Evolutionary conservation across 441 rosid species (phyloP).

Genomic region (Theobroma grandiflorum): DNA sequence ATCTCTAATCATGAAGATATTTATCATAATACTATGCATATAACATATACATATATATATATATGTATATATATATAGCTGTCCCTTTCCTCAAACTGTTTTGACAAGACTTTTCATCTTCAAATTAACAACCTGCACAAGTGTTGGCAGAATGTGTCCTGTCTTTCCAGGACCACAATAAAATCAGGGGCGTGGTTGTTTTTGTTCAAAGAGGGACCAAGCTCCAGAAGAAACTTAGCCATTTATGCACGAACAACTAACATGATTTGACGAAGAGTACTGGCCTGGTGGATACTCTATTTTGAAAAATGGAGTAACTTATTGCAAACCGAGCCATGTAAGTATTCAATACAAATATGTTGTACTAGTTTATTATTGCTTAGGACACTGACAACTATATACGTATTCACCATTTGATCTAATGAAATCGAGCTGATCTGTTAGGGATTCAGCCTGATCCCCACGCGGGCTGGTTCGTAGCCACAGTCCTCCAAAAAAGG

Average conservation of each 20-base stretch:
- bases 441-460: no score
- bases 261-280: background rate
- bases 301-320: background rate
- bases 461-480: no score
- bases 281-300: background rate
- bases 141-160: background rate
- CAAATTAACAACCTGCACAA: background rate
- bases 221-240: background rate
- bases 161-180: slow-evolving; percentile 16
- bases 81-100: no score
- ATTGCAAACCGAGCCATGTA: background rate
- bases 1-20: no score
- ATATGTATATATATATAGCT: no score
- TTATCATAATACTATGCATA: no score
- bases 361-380: background rate
- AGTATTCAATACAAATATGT: no score
- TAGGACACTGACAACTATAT: no score
- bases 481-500: no score
- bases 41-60: no score
- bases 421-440: no score
- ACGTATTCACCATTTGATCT: no score
- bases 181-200: slow-evolving; percentile 9
- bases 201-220: background rate
- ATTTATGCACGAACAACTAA: slow-evolving; percentile 19
- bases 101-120: background rate